These are phyloP conservation scores for Dactylorhiza incarnata DNA, from an alignment of 106 monocot genomes.

Conservation along the genomic window DNA sequence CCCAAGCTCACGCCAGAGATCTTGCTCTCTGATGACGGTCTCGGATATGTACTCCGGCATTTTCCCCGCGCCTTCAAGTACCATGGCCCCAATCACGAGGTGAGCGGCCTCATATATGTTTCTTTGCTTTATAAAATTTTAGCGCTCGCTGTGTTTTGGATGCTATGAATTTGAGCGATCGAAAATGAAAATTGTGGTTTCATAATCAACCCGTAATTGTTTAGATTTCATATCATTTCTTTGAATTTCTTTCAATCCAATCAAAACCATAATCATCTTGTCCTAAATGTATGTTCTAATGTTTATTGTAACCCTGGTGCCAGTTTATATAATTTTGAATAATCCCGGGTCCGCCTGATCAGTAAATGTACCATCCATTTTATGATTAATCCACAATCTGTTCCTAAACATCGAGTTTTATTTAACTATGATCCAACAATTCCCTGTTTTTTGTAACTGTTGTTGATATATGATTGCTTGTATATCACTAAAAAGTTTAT, in stretches of 20 bases:
- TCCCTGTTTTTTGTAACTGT: neutral
- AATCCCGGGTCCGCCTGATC: neutral
- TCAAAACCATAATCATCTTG: neutral
- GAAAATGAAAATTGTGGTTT: neutral
- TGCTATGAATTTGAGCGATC: neutral
- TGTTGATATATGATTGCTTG: neutral
- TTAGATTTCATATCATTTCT: neutral
- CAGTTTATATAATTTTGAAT: too few species aligned
- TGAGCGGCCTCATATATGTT: constrained; percentile 5
- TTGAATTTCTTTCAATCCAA: neutral
- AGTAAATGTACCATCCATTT: neutral
- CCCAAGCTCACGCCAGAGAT: constrained; percentile 89
- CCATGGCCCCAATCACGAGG: constrained; percentile 90
- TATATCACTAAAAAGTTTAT: neutral
- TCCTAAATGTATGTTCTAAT: too few species aligned
- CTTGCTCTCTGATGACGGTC: constrained; percentile 78
- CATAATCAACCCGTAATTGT: neutral
- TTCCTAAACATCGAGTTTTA: neutral
- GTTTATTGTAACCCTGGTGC: too few species aligned
- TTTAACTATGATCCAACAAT: neutral
- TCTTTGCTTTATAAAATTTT: neutral
- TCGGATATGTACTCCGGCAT: constrained; percentile 86
- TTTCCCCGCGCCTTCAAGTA: constrained; percentile 75
- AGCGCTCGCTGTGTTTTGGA: neutral
- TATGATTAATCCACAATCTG: neutral